Percentiles rank a stretch among this genome's conserved stretches.
phyloP scores from a whole-genome alignment of 768 basidiomycete species.

The Agaricus sinodeliciosus region DNA sequence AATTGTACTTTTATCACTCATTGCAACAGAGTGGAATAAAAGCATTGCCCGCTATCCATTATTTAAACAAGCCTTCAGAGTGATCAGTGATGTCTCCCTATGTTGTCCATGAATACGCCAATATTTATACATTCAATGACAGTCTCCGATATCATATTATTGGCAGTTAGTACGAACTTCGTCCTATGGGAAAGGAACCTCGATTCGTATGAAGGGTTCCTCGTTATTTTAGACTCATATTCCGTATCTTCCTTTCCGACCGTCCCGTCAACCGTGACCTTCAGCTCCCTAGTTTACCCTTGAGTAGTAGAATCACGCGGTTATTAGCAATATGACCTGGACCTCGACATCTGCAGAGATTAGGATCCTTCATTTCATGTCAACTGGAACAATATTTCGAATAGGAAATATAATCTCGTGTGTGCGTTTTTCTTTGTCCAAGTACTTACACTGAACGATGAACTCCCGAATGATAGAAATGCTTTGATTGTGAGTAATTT shows the following conservation, averaged over 20 bases:
- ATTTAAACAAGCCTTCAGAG: no score
- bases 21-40: no score
- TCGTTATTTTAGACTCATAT: constrained; percentile 13
- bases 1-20: no score
- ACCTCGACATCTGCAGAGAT: constrained; percentile 8
- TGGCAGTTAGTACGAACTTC: constrained; percentile 7
- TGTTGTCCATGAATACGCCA: no score
- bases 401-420: background rate
- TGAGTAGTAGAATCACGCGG: background rate
- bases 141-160: no score
- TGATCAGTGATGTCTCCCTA: no score
- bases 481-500: no score
- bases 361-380: constrained; percentile 15
- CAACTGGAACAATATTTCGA: background rate
- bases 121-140: no score
- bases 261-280: background rate
- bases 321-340: background rate
- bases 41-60: no score
- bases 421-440: constrained; percentile 13
- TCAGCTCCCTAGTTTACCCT: background rate
- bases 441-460: constrained; percentile 11
- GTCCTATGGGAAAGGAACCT: constrained; percentile 13
- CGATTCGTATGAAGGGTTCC: background rate
- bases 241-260: constrained; percentile 12
- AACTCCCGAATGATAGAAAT: no score